phyloP scores from a whole-genome alignment of 2,329 filamentous ascomycete genomes.

The Aspergillus sp. region DNA sequence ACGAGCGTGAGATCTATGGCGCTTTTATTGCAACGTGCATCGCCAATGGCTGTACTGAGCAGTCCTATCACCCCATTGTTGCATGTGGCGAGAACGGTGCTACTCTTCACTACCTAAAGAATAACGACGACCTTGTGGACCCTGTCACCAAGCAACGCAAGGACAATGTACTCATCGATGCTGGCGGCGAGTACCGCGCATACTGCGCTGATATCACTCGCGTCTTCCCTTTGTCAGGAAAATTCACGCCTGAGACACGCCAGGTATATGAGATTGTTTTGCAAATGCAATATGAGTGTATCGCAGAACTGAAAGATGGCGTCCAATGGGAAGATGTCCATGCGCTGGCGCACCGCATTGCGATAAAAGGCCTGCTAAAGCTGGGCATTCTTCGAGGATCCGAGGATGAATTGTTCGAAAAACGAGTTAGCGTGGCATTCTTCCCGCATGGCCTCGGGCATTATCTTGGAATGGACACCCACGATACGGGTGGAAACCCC shows the following conservation, averaged over 20 bases:
- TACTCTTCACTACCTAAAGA: slow-evolving; percentile 78
- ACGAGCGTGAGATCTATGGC: slow-evolving; percentile 78
- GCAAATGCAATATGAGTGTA: slow-evolving; percentile 71
- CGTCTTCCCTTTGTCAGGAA: slow-evolving; percentile 70
- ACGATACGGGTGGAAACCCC: slow-evolving; percentile 74
- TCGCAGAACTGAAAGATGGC: slow-evolving; percentile 61
- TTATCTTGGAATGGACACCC: slow-evolving; percentile 87
- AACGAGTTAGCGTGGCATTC: slow-evolving; percentile 79
- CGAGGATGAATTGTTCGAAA: slow-evolving; percentile 66
- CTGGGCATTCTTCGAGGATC: slow-evolving; percentile 64
- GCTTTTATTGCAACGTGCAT: slow-evolving; percentile 68
- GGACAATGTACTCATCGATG: slow-evolving; percentile 76
- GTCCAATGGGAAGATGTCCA: slow-evolving; percentile 67
- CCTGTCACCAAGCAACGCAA: slow-evolving; percentile 35
- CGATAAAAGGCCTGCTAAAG: slow-evolving; percentile 61
- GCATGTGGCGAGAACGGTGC: slow-evolving; percentile 75
- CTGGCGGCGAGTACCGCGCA: slow-evolving; percentile 74
- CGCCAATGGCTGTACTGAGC: slow-evolving; percentile 62
- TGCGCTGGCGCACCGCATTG: slow-evolving; percentile 63
- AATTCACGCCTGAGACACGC: slow-evolving; percentile 61
- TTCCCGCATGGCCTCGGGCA: slow-evolving; percentile 88
- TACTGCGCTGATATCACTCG: slow-evolving; percentile 90
- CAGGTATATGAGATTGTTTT: slow-evolving; percentile 72
- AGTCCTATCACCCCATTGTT: slow-evolving; percentile 86
- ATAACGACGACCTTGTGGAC: slow-evolving; percentile 63